phyloP scores from a whole-genome alignment of 768 basidiomycete genomes.

The Kockovaella imperatae region DNA sequence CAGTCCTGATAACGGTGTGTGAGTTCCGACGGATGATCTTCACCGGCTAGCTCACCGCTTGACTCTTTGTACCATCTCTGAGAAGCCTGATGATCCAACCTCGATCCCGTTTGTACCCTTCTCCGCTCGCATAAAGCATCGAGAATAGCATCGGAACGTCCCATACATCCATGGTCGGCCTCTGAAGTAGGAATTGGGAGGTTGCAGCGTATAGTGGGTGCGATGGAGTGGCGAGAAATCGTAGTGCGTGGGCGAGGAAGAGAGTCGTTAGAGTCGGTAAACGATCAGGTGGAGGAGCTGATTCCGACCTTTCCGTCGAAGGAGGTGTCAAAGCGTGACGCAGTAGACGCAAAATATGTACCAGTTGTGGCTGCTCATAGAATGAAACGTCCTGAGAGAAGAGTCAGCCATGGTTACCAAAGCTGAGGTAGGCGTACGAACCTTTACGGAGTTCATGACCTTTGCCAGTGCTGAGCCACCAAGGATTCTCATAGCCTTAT shows the following conservation, averaged over 20 bases:
- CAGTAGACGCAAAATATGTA: constrained; percentile 62
- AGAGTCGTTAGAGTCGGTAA: constrained; percentile 73
- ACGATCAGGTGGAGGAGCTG: constrained; percentile 46
- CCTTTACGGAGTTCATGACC: constrained; percentile 59
- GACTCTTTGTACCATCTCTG: constrained; percentile 65
- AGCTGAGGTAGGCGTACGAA: constrained; percentile 45
- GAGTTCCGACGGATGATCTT: neutral
- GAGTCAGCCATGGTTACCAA: constrained; percentile 11
- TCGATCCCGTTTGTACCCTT: constrained; percentile 81
- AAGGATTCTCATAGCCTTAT: constrained; percentile 55
- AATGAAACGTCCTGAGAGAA: constrained; percentile 56
- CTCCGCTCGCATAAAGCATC: constrained; percentile 71
- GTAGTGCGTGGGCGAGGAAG: constrained; percentile 71
- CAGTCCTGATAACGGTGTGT: constrained; percentile 54
- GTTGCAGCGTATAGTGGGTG: constrained; percentile 81
- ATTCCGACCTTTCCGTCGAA: constrained; percentile 15
- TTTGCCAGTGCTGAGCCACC: constrained; percentile 58
- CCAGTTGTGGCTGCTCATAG: constrained; percentile 67
- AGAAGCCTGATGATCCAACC: constrained; percentile 80
- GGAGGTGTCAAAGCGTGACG: constrained; percentile 54
- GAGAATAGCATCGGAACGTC: constrained; percentile 88
- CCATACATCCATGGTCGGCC: constrained; percentile 65
- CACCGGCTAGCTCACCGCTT: constrained; percentile 23
- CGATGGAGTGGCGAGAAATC: constrained; percentile 76
- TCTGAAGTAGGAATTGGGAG: constrained; percentile 80